A percentile compares a stretch with the other conserved stretches of the same genome.
Evolutionary conservation across 768 basidiomycete genomes (phyloP).

Genomic region (Rossbeevera mucosa): DNA sequence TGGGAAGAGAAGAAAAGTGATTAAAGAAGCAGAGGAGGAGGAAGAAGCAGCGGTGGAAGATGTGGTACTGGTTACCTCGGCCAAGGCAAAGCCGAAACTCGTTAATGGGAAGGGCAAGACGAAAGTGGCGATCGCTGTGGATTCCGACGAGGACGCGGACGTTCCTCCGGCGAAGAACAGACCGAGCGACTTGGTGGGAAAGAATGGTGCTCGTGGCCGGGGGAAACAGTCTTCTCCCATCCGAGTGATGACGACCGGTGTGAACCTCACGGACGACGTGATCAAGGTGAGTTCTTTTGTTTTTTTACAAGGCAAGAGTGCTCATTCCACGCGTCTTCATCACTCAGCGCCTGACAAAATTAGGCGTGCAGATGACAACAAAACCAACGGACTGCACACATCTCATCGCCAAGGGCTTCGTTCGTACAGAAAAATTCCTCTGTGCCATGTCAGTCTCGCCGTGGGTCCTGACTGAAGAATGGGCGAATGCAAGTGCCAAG

Average conservation of each 20-base stretch:
- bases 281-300: slow-evolving; percentile 44
- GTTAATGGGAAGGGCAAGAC: slow-evolving; percentile 8
- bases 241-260: slow-evolving; percentile 65
- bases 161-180: slow-evolving; percentile 5
- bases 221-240: slow-evolving; percentile 22
- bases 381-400: slow-evolving; percentile 73
- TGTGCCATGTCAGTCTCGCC: slow-evolving; percentile 65
- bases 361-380: slow-evolving; percentile 64
- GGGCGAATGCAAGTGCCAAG: slow-evolving; percentile 60
- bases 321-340: background rate
- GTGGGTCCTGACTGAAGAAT: slow-evolving; percentile 58
- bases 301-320: background rate
- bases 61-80: slow-evolving; percentile 10
- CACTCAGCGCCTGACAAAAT: slow-evolving; percentile 50
- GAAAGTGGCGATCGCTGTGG: background rate
- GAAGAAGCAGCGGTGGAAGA: slow-evolving; percentile 23
- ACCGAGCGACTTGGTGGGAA: slow-evolving; percentile 1
- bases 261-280: slow-evolving; percentile 52
- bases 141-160: slow-evolving; percentile 5
- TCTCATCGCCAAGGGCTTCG: slow-evolving; percentile 62
- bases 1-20: slow-evolving; percentile 18
- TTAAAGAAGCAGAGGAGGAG: slow-evolving; percentile 12
- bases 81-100: slow-evolving; percentile 12
- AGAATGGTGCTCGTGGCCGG: slow-evolving; percentile 8
- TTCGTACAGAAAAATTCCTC: slow-evolving; percentile 86